A percentile compares a stretch with the other conserved stretches of the same genome.
phyloP scores from a whole-genome alignment of 2,329 filamentous ascomycete species.

The Alternaria longipes region DNA sequence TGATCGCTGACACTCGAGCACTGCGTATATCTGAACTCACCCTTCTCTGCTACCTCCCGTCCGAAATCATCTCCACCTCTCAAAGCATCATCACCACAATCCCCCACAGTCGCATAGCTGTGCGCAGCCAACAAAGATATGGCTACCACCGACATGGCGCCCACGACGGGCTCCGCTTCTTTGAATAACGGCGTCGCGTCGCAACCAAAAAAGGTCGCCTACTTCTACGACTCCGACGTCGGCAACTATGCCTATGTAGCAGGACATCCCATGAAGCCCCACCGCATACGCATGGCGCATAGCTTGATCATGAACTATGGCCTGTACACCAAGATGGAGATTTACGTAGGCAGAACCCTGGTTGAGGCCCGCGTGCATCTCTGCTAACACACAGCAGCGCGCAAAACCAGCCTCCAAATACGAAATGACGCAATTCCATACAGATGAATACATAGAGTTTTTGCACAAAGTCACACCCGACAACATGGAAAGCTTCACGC shows the following conservation, averaged over 20 bases:
- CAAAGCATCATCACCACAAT: background rate
- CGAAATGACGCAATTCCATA: constrained; percentile 78
- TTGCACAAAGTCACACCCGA: constrained; percentile 91
- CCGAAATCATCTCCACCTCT: background rate
- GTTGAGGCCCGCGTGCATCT: constrained; percentile 7
- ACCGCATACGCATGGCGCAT: constrained; percentile 71
- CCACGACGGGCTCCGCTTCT: constrained; percentile 19
- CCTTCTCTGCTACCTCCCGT: background rate
- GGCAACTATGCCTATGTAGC: constrained; percentile 96
- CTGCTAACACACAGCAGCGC: constrained; percentile 42
- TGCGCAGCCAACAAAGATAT: constrained; percentile 26
- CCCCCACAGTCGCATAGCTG: constrained; percentile 24
- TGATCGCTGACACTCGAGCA: constrained; percentile 1
- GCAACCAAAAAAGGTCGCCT: constrained; percentile 81
- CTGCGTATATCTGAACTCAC: background rate
- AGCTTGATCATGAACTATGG: constrained; percentile 77
- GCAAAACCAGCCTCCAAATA: constrained; percentile 67
- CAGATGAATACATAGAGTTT: constrained; percentile 77
- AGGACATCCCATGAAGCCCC: constrained; percentile 73
- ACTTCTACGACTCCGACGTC: constrained; percentile 98
- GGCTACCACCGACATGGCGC: constrained; percentile 16
- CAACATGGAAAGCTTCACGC: constrained; percentile 93
- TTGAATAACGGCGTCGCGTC: constrained; percentile 39
- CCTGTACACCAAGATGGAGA: constrained; percentile 78
- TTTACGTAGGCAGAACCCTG: constrained; percentile 62